These are phyloP conservation scores for Alloteropsis semialata DNA, from an alignment of 176 grass and related monocot genomes.

Conservation along the genomic window DNA sequence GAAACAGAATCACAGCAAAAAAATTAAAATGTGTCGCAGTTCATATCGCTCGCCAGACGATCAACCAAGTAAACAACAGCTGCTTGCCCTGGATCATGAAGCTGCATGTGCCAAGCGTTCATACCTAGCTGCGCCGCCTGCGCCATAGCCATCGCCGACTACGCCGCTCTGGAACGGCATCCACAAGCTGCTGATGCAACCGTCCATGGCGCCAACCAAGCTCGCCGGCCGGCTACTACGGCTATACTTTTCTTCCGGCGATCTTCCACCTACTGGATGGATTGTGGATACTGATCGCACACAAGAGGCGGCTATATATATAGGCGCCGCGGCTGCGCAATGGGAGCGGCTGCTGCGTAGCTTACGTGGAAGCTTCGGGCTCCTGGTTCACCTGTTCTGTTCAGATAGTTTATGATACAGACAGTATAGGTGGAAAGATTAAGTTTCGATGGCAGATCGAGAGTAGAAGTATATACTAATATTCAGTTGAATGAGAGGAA, in stretches of 20 bases:
- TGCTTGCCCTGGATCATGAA: background rate
- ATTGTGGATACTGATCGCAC: background rate
- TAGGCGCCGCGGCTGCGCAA: background rate
- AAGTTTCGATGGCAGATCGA: too few relatives aligned
- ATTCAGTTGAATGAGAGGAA: too few relatives aligned
- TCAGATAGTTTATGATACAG: too few relatives aligned
- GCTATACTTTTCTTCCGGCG: background rate
- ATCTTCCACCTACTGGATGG: background rate
- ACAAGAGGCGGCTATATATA: background rate
- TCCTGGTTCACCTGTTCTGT: too few relatives aligned
- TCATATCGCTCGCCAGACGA: background rate
- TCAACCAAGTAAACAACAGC: background rate
- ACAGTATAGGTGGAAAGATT: too few relatives aligned
- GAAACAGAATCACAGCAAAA: background rate
- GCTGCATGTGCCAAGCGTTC: background rate
- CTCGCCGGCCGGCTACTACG: background rate
- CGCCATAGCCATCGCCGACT: too few relatives aligned
- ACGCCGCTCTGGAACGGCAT: background rate
- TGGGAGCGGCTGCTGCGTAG: too few relatives aligned
- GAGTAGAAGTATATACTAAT: too few relatives aligned
- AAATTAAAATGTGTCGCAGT: background rate
- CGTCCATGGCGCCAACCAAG: constrained; percentile 14
- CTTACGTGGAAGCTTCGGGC: background rate
- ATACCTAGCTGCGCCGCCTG: background rate
- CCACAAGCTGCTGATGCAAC: background rate